Base-by-base conservation (phyloP, 192 early-diverging fungal genomes). In the Podila epigama region DNA sequence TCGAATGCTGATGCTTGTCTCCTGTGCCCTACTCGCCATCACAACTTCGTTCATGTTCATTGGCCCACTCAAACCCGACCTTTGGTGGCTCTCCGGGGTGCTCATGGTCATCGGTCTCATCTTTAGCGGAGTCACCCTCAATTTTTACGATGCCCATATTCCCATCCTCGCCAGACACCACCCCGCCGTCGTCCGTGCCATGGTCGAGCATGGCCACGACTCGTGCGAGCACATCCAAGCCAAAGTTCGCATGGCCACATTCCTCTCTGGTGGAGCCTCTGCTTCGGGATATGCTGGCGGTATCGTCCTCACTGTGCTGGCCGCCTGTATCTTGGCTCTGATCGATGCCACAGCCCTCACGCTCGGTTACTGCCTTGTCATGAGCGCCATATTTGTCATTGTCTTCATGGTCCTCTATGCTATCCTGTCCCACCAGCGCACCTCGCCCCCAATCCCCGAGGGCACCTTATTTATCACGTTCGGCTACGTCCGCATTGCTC, bases 391-490 rank as follows among this genome's bases (percentile, higher is more conserved):
- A 11, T 72, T 58, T 50, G 62, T 64, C 8, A 18, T 72, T 1
- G 59, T 65, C 37, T 72, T 72, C 29, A 64, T 72, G 69, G 27
- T 48, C 16, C 28, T 36, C 20, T 72, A 72, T 33, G 39, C 39
- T 4, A n/a, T 59, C n/a, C 54, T 72, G 33, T 67, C 83, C 1
- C 41, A 79, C 4, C 61, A 66, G n/a, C 64, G 86, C 4, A 72
- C 75, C 9, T 77, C 78, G 7, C 82, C 80, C 18, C 82, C 84
- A 1, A 55, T 87, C 20, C 86, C 86, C 4, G 36, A 51, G 18
- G 82, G 81, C 25, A 68, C 70, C 41, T 77, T 69, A 34, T 58
- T 64, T n/a, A 28, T 83, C 16, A 72, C 77, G 5, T 84, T 69
- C 51, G 70, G 80, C 9, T 82, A 69, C 32, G 72, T 80, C 16